Conservation (phyloP, 495 filamentous ascomycete species). For the Aspergillus cavernicola region DNA sequence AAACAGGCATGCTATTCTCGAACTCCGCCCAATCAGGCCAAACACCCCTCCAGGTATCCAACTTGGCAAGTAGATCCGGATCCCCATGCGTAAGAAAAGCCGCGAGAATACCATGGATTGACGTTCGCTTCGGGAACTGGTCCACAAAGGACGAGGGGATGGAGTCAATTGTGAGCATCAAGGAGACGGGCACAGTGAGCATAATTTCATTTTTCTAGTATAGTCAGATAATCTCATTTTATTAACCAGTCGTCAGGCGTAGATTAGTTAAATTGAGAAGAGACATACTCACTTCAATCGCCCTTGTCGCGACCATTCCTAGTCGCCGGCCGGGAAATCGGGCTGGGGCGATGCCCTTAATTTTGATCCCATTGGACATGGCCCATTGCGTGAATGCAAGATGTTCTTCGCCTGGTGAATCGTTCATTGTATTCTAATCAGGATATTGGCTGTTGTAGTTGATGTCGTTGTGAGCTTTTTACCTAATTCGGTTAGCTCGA, state of each 20-base stretch:
- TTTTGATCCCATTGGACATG: conserved; percentile 44
- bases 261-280: too few relatives aligned
- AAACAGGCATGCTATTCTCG: conserved; percentile 54
- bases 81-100: conserved; percentile 53
- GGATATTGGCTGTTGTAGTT: background rate
- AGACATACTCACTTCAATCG: conserved; percentile 51
- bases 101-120: conserved; percentile 62
- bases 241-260: too few relatives aligned
- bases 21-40: conserved; percentile 57
- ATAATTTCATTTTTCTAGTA: conserved; percentile 33
- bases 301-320: conserved; percentile 61
- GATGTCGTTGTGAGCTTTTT: background rate
- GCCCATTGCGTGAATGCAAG: conserved; percentile 55
- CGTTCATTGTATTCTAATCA: background rate
- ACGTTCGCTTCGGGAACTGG: conserved; percentile 43
- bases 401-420: conserved; percentile 25
- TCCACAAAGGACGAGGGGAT: conserved; percentile 43
- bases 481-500: conserved; percentile 1
- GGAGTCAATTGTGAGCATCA: conserved; percentile 57
- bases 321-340: conserved; percentile 60
- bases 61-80: conserved; percentile 12
- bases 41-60: conserved; percentile 56
- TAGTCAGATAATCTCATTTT: background rate
- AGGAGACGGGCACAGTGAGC: conserved; percentile 57
- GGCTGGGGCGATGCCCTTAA: conserved; percentile 53